Evolutionary conservation across 768 basidiomycete genomes (phyloP), one percentile per base, ranked within the genome.

Genomic region (Auriculariales sp.): DNA sequence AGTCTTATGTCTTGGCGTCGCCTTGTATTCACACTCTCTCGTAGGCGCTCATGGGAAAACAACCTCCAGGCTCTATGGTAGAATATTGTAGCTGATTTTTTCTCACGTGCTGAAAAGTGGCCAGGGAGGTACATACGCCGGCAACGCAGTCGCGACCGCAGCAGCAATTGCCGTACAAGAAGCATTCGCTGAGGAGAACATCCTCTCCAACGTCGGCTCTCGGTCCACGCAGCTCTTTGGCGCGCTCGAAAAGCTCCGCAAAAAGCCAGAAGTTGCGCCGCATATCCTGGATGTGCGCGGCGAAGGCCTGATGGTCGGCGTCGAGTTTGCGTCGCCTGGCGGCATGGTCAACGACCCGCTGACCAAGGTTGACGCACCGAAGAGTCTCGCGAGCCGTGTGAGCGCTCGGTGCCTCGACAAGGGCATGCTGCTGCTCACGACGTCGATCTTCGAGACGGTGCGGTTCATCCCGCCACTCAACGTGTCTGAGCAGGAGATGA

Each of bases 391-490:
- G 3, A 68, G 70, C 47, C 72, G 81, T 27, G 76, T 95, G 7
- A 74, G 84, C 53, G 77, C 78, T 60, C 78, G 75, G 58, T 95
- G 92, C 63, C 70, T 89, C 53, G 85, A 91, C 61, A 82, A 86
- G 61, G 90, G 87, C 19, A 65, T 97, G 69, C 62, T 95, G 46
- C 76, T 94, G 33, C 69, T 97, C 51, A 94, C 93, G 11, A 95
- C 93, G 24, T 88, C 84, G 47, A 72, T 87, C 24, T 93, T 85
- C 62, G 84, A 93, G 62, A 83, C 83, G 12, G 69, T 95, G 51
- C 72, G 92, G 59, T 95, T 98, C 71, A 97, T 98, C 58, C 94
- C 94, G 3, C 78, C 94, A 14, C 64, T 97, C 57, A 93, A 89
- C 60, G 76, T 94, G 54, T 75, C 73, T 22, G 64, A 77, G 63